Base-by-base conservation (phyloP, 768 basidiomycete genomes). In the Kwoniella heveanensis region DNA sequence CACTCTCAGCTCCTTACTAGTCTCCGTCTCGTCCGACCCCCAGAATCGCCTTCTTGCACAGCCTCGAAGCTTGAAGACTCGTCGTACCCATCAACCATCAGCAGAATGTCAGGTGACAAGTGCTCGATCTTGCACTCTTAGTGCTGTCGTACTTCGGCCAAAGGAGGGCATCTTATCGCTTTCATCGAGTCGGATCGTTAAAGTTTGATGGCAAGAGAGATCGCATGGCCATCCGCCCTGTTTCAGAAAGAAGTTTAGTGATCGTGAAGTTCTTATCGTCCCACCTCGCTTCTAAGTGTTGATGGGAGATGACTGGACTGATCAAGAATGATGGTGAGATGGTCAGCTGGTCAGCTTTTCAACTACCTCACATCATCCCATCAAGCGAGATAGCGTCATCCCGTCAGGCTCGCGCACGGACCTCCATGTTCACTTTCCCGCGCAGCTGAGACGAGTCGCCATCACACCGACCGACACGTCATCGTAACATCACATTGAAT, bases 161-260 rank as follows among this genome's bases (percentile, higher is more conserved):
- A 55, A 55, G 54, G 54, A 55, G 54, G 54, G 54, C 15, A 1
- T 44, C 13, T 13, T 26, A n/a, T 44, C 39, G 17, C 3, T 9
- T 10, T 44, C 39, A 44, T 9, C 39, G 39, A 44, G n/a, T n/a
- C n/a, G n/a, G n/a, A n/a, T n/a, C n/a, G n/a, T 17, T 10, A 44
- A 17, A 44, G 32, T 32, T 13, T 32, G 32, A 32, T 32, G 13
- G 32, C 7, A 32, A 32, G 32, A 32, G 32, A 32, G 32, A 13
- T 32, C 8, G 39, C 4, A 9, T 44, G 10, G 39, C 19, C 39
- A 44, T 10, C 39, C 39, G 19, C 39, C 39, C 39, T 44, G 39
- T 44, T 44, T 44, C 39, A 44, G 32, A 32, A n/a, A n/a, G n/a
- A n/a, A n/a, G n/a, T n/a, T n/a, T n/a, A n/a, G 5, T 32, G 32